phyloP scores from a whole-genome alignment of 192 early-diverging fungal genomes.

The Backusella westeae region DNA sequence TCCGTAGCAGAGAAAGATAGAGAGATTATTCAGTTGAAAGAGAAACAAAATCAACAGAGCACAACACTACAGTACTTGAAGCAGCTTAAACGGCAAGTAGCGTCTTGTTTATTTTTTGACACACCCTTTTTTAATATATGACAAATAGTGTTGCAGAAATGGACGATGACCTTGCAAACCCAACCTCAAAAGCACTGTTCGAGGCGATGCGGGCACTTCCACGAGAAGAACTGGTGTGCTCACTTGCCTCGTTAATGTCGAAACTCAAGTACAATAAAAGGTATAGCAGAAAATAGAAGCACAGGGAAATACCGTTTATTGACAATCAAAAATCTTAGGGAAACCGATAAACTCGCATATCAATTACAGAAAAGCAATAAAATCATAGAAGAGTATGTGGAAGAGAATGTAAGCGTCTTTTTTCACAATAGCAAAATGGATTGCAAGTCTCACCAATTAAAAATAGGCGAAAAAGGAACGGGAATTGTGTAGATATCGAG shows the following conservation, averaged over 20 bases:
- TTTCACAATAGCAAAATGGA: not conserved
- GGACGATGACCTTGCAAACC: not conserved
- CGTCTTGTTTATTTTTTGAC: not conserved
- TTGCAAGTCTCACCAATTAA: no score
- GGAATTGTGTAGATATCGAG: not conserved
- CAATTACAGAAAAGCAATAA: constrained; percentile 1
- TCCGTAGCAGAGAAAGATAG: not conserved
- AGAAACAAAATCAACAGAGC: not conserved
- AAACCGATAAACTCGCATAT: not conserved
- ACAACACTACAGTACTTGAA: not conserved
- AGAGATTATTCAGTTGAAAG: not conserved
- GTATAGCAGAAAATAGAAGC: not conserved
- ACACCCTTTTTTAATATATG: not conserved
- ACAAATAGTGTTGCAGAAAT: not conserved
- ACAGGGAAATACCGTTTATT: not conserved
- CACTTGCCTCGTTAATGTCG: not conserved
- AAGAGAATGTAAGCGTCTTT: not conserved
- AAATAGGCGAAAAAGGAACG: not conserved
- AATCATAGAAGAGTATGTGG: not conserved
- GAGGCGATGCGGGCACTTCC: not conserved
- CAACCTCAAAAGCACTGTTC: not conserved
- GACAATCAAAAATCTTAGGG: not conserved
- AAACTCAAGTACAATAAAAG: not conserved
- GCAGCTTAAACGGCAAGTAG: not conserved
- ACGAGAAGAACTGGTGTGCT: not conserved